A percentile compares a stretch with the other conserved stretches of the same genome.
Evolutionary conservation across 208 protist genomes (phyloP).

Genomic region (Borovskyia barvae): DNA sequence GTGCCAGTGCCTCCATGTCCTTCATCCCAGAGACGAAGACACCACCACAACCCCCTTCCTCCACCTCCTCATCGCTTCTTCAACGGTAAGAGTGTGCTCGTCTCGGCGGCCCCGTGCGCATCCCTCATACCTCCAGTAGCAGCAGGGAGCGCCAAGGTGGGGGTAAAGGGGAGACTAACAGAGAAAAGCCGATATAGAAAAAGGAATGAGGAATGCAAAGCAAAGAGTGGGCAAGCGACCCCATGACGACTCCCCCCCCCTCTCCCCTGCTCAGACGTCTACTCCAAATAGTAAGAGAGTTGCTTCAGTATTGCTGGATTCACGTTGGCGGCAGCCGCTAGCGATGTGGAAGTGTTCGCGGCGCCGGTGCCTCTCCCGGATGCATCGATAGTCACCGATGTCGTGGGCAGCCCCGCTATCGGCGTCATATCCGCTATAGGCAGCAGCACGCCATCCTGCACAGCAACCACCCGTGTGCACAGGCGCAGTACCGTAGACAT

Average conservation of each 20-base stretch:
- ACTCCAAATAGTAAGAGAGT: constrained; percentile 26
- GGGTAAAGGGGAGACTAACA: too few relatives aligned
- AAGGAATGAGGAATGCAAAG: neutral
- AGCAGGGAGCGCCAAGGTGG: too few relatives aligned
- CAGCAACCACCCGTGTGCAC: constrained; percentile 83
- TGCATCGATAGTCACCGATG: neutral
- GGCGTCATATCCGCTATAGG: constrained; percentile 22
- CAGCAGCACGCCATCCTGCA: constrained; percentile 37
- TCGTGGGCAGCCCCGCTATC: neutral
- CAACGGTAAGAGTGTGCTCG: too few relatives aligned
- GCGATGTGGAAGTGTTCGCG: neutral
- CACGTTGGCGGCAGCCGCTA: neutral
- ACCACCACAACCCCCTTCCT: too few relatives aligned
- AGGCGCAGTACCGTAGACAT: constrained; percentile 91
- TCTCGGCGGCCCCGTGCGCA: too few relatives aligned
- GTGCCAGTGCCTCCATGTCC: too few relatives aligned
- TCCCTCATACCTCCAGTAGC: too few relatives aligned
- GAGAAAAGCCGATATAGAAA: neutral
- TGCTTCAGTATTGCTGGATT: constrained; percentile 13
- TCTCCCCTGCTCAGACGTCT: neutral
- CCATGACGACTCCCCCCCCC: neutral
- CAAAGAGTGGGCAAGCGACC: neutral
- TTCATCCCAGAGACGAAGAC: too few relatives aligned
- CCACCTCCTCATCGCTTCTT: too few relatives aligned
- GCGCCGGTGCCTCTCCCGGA: neutral